phyloP scores from a whole-genome alignment of 2,329 filamentous ascomycete species.

The Penicillium sp. region DNA sequence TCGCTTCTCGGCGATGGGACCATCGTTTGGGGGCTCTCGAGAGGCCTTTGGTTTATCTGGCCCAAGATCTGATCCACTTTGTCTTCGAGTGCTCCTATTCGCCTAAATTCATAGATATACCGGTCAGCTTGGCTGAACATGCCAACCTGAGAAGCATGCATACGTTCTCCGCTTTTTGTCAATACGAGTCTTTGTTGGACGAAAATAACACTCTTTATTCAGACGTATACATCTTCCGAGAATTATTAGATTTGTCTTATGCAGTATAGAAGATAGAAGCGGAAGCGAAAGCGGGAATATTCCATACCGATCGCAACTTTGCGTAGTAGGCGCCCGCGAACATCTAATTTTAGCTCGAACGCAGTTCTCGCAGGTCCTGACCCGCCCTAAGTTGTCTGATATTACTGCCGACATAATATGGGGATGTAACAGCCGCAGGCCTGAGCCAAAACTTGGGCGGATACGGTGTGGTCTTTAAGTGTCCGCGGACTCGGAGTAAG shows the following conservation, averaged over 20 bases:
- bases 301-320: slow-evolving; percentile 15
- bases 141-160: not conserved
- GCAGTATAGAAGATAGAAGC: not conserved
- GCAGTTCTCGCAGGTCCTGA: slow-evolving; percentile 18
- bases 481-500: slow-evolving; percentile 14
- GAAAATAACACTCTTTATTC: slow-evolving; percentile 19
- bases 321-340: slow-evolving; percentile 1
- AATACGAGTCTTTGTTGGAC: slow-evolving; percentile 10
- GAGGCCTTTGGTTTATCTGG: slow-evolving; percentile 3
- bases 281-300: not conserved
- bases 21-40: not conserved
- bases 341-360: slow-evolving; percentile 19
- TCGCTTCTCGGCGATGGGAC: slow-evolving; percentile 7
- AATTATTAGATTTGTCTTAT: slow-evolving; percentile 1
- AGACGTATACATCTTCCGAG: slow-evolving; percentile 12
- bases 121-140: not conserved
- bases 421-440: not conserved
- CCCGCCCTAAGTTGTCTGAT: not conserved
- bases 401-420: not conserved
- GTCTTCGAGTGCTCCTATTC: slow-evolving; percentile 12
- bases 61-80: slow-evolving; percentile 16
- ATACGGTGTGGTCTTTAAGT: slow-evolving; percentile 5
- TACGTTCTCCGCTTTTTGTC: slow-evolving; percentile 15
- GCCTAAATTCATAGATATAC: slow-evolving; percentile 4
- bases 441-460: not conserved